Evolutionary conservation across 2,329 filamentous ascomycete genomes (phyloP), one percentile per base, ranked within the genome.

Genomic region (Pseudogymnoascus sp.): DNA sequence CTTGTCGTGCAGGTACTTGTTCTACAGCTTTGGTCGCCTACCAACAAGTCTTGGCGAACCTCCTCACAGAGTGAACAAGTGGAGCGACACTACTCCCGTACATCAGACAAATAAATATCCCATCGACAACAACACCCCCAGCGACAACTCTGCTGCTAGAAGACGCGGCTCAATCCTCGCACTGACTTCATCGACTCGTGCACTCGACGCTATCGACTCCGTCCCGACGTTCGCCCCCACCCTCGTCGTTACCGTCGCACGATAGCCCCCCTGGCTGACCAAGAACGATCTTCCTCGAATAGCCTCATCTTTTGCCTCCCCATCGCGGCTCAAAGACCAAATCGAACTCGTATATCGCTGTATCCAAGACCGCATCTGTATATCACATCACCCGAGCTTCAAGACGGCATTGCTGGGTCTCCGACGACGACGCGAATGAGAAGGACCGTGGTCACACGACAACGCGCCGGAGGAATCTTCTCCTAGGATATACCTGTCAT

Each of bases 81-180:
- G 43, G 43, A 53, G 43, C 43, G 43, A 53, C 43, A 33, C 43
- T 53, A 53, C 43, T 33, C n/a, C 43, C 25, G 43, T 53, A 53
- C 43, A 53, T 33, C 43, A 53, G 43, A 53, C 43, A 53, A 53
- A 53, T 53, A 53, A 53, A 53, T 53, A 53, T 53, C 25, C 43
- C 43, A 53, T 53, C 43, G 22, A 53, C 43, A 53, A 53, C 43
- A 53, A 53, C 43, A 25, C 25, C 43, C 4, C 9, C 43, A 30
- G 43, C 43, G 43, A 53, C 43, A 53, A 53, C 43, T 53, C 25
- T 4, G 9, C n/a, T 53, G 43, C 43, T 53, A 53, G 43, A 53
- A 53, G 43, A 53, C 43, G 43, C 43, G 4, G 25, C 28, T 53
- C 43, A 53, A 53, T 53, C 43, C 28, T 53, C 43, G n/a, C 43